Conservation (phyloP, 1,284 basidiomycete genomes). For the Pyrrhoderma noxium region DNA sequence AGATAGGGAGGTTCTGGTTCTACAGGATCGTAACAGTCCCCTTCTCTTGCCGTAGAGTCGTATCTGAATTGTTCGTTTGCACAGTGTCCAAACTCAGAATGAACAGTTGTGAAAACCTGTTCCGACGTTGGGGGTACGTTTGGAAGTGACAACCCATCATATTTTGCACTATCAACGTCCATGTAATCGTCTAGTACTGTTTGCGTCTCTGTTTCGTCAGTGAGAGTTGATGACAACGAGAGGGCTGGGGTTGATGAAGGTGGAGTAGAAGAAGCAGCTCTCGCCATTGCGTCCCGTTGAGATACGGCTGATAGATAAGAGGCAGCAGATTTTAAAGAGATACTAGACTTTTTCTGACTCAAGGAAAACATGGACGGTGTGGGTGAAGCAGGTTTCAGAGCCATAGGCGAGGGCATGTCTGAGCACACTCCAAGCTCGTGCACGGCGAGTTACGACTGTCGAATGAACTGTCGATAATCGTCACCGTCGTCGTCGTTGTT, state of each 20-base stretch:
- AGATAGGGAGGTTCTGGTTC: conserved; percentile 85
- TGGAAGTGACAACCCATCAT: conserved; percentile 51
- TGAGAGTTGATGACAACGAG: conserved; percentile 16
- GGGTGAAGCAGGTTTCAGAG: conserved; percentile 37
- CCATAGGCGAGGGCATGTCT: conserved; percentile 46
- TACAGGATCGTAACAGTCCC: conserved; percentile 42
- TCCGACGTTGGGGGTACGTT: conserved; percentile 63
- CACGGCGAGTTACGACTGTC: not conserved
- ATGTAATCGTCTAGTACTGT: conserved; percentile 3
- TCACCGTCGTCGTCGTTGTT: too few relatives aligned
- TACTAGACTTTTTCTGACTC: conserved; percentile 45
- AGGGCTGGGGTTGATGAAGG: conserved; percentile 15
- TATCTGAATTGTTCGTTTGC: conserved; percentile 64
- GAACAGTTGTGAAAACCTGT: conserved; percentile 66
- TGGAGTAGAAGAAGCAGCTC: conserved; percentile 6
- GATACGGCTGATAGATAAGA: conserved; percentile 46
- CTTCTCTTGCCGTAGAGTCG: conserved; percentile 52
- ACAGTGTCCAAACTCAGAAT: conserved; percentile 85
- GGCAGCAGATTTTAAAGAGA: conserved; percentile 51
- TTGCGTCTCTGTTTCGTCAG: conserved; percentile 6
- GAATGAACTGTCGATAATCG: not conserved
- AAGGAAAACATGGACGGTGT: conserved; percentile 49
- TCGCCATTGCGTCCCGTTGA: conserved; percentile 16
- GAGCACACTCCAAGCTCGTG: not conserved
- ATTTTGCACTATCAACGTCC: conserved; percentile 31